Conservation (phyloP, 805 yeast species). For the Ogataea zsoltii region DNA sequence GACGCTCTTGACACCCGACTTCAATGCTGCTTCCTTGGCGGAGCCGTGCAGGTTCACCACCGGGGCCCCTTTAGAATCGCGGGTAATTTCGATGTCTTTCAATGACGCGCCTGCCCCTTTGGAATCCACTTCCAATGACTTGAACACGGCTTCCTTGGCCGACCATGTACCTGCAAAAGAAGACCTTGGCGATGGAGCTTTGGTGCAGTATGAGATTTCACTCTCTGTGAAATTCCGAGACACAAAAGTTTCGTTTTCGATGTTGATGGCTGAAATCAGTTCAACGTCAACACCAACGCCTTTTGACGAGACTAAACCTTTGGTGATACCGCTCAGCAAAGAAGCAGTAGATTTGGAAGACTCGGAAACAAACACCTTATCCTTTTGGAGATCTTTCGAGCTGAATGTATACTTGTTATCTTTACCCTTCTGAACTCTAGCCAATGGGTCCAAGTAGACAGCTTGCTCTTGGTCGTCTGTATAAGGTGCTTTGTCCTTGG, state of each 20-base stretch:
- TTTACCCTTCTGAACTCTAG: conserved; percentile 53
- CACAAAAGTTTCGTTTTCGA: conserved; percentile 86
- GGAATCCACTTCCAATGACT: conserved; percentile 84
- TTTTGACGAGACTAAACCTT: conserved; percentile 45
- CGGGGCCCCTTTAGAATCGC: conserved; percentile 79
- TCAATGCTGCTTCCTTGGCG: conserved; percentile 72
- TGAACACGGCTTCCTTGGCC: conserved; percentile 98
- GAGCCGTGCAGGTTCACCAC: conserved; percentile 71
- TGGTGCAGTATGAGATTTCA: conserved; percentile 77
- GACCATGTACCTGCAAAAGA: conserved; percentile 99
- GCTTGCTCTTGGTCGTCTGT: conserved; percentile 80
- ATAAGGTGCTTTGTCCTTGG: conserved; percentile 94
- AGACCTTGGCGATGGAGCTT: conserved; percentile 77
- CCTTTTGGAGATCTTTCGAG: conserved; percentile 50
- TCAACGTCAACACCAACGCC: conserved; percentile 98
- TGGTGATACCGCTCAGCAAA: conserved; percentile 58
- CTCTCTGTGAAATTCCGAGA: conserved; percentile 85
- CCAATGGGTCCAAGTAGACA: conserved; percentile 96
- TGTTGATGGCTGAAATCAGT: conserved; percentile 74
- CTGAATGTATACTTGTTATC: conserved; percentile 47
- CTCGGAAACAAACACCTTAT: conserved; percentile 42
- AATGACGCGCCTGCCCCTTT: conserved; percentile 95
- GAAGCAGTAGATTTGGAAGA: conserved; percentile 61
- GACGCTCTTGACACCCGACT: conserved; percentile 67
- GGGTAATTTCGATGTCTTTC: conserved; percentile 83